Evolutionary conservation across 2,329 filamentous ascomycete species (phyloP).

Genomic region (Trichoderma hamatum): DNA sequence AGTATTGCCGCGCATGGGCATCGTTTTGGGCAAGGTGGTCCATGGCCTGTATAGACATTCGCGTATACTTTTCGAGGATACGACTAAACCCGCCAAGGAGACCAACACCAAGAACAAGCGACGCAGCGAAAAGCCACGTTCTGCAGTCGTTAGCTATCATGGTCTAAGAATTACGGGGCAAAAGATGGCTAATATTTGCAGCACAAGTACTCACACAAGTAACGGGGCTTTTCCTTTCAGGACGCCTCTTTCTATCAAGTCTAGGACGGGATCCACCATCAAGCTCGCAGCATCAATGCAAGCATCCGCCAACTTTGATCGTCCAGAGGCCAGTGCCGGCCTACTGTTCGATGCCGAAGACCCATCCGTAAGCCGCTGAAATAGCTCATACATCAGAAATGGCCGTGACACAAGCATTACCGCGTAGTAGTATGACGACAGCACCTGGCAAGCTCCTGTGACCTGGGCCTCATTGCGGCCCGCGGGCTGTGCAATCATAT

Average conservation of each 20-base stretch:
- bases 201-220: conserved; percentile 50
- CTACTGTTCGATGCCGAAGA: conserved; percentile 27
- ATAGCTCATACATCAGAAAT: conserved; percentile 60
- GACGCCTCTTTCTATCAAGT: conserved; percentile 47
- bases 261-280: conserved; percentile 54
- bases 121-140: conserved; percentile 58
- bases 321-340: conserved; percentile 44
- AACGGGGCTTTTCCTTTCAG: conserved; percentile 53
- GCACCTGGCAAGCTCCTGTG: conserved; percentile 54
- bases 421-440: conserved; percentile 59
- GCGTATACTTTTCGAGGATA: conserved; percentile 54
- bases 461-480: conserved; percentile 37
- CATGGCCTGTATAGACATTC: conserved; percentile 51
- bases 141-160: conserved; percentile 35
- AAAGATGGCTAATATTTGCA: background rate
- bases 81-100: conserved; percentile 56
- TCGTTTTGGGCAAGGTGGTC: conserved; percentile 55
- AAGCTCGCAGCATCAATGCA: conserved; percentile 59
- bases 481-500: conserved; percentile 37
- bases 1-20: conserved; percentile 56
- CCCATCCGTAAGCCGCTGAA: conserved; percentile 47
- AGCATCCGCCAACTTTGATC: conserved; percentile 56
- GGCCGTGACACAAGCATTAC: conserved; percentile 61
- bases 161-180: background rate
- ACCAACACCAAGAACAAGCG: conserved; percentile 55